Percentiles rank a stretch among this genome's conserved stretches.
These are phyloP conservation scores for Schizothecium vesticola DNA, from an alignment of 495 filamentous ascomycete species.

Conservation along the genomic window DNA sequence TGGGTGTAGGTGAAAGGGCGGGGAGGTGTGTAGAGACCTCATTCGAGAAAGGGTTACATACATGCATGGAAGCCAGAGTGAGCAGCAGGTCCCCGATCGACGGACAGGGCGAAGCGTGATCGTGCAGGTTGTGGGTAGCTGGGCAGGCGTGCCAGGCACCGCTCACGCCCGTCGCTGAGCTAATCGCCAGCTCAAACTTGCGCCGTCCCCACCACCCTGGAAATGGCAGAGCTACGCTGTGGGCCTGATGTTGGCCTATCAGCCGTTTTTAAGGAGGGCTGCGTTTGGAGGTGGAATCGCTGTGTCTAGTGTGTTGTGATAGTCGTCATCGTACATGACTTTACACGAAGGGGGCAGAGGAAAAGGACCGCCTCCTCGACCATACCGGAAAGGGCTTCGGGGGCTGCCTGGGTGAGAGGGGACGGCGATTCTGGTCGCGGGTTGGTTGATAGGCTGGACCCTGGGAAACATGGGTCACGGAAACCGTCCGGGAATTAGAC, in stretches of 20 bases:
- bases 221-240: too few relatives aligned
- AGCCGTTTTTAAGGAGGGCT: not conserved
- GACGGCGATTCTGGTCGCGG: not conserved
- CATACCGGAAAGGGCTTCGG: not conserved
- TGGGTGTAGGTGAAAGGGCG: not conserved
- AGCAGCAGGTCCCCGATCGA: not conserved
- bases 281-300: not conserved
- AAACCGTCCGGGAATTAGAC: not conserved
- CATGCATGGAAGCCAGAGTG: not conserved
- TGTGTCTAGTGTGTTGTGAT: not conserved
- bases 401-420: not conserved
- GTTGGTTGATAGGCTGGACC: not conserved
- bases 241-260: not conserved
- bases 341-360: not conserved
- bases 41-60: not conserved
- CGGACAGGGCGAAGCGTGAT: not conserved
- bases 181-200: constrained; percentile 5
- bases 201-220: not conserved
- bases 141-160: not conserved
- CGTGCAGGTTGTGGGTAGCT: not conserved
- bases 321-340: constrained; percentile 3
- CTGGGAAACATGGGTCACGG: not conserved
- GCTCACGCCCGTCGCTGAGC: constrained; percentile 5
- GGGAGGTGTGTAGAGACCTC: not conserved
- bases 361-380: not conserved